Base-by-base conservation (phyloP, 352 stramenopile genomes). In the Pythium rishiriense region DNA sequence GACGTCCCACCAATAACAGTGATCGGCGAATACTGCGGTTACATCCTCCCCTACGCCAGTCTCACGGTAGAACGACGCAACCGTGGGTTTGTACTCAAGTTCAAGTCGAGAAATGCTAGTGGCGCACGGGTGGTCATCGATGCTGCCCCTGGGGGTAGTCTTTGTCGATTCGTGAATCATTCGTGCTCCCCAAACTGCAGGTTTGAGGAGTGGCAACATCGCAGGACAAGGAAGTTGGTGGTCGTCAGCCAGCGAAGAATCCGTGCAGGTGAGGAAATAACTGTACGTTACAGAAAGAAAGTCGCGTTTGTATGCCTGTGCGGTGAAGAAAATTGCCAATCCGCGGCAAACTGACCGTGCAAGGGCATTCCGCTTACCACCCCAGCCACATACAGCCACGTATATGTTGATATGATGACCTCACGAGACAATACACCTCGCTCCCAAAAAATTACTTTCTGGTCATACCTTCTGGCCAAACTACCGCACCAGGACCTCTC, bases 121-220 rank as follows among this genome's bases (percentile, higher is more conserved):
- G 33, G 35, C 0, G 52, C 6, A 25, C 21, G 1, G 4, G 35
- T 39, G 1, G 0, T 26, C 35, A n/a, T 59, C 22, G 35, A 59
- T 37, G 52, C 52, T 0, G 11, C 5, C 2, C 21, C 35, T 2
- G 52, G 52, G 4, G 33, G 51, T 4, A 47, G 51, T 17, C 5
- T 58, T 0, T 58, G 51, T n/a, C 31, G 51, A 2, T 58, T 58
- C 15, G 51, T 58, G 5, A 57, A 57, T 26, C 50, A 57, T 21
- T 57, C 50, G 7, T 46, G 50, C n/a, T 29, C 21, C 5, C 31
- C 51, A 4, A 58, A 58, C 51, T 29, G 31, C 15, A 33, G 22
- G 15, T 58, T 58, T 35, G 51, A 58, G 6, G 51, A 58, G 33
- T 21, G 33, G 12, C 8, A 17, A 2, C 51, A 37, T 2, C 51